phyloP scores from a whole-genome alignment of 305 asterid genomes.

The Solanum hybrid region DNA sequence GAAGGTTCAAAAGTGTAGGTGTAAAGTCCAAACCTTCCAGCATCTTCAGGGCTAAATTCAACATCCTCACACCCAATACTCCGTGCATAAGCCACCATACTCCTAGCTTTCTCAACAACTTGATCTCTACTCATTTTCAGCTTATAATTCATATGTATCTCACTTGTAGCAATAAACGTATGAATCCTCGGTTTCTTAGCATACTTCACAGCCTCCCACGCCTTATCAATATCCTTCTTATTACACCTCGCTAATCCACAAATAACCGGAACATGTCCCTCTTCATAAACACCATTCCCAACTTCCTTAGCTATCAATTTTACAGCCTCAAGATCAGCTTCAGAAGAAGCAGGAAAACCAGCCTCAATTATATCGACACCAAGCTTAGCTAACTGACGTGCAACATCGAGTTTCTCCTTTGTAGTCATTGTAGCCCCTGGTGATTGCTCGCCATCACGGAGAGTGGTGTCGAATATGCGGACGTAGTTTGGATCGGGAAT shows the following conservation, averaged over 20 bases:
- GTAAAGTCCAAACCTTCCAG: conserved; percentile 56
- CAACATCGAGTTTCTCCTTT: conserved; percentile 80
- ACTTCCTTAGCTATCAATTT: conserved; percentile 67
- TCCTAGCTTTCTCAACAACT: conserved; percentile 79
- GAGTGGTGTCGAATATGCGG: conserved; percentile 84
- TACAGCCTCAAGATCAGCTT: conserved; percentile 79
- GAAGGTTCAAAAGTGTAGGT: neutral
- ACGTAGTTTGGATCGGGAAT: conserved; percentile 79
- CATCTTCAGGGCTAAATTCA: conserved; percentile 96
- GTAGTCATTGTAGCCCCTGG: conserved; percentile 97
- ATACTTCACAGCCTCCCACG: conserved; percentile 88
- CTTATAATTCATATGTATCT: conserved; percentile 81
- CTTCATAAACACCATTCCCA: conserved; percentile 38
- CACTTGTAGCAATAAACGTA: conserved; percentile 93
- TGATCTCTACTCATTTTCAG: conserved; percentile 61
- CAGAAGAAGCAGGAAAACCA: conserved; percentile 90
- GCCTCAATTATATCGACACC: conserved; percentile 96
- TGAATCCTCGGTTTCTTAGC: conserved; percentile 89
- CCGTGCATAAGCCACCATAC: conserved; percentile 79
- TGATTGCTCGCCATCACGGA: conserved; percentile 97
- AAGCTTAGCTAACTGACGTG: conserved; percentile 71
- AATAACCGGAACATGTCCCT: conserved; percentile 61
- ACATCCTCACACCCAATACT: conserved; percentile 83
- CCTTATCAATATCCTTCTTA: conserved; percentile 70
- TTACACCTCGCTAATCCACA: conserved; percentile 92